Percentiles rank a stretch among this genome's conserved stretches.
Conservation (phyloP, 129 eudicot species). For the Chrysanthemum makinoi region DNA sequence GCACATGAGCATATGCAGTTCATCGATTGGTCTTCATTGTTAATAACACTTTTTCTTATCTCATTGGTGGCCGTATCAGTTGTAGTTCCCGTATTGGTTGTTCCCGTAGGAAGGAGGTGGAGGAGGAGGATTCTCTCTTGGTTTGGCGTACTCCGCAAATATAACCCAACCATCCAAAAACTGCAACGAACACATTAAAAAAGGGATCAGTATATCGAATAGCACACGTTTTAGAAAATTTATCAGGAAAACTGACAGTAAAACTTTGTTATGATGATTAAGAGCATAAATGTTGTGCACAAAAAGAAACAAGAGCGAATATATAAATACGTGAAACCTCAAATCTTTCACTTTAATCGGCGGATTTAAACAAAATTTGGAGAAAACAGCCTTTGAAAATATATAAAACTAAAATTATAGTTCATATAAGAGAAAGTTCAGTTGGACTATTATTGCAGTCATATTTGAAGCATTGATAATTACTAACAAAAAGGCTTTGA, state of each 20-base stretch:
- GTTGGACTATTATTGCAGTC: neutral
- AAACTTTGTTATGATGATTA: neutral
- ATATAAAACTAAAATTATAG: neutral
- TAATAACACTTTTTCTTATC: neutral
- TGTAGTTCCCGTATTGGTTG: conserved; percentile 22
- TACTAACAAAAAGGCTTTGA: neutral
- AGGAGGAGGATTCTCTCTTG: conserved; percentile 46
- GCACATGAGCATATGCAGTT: conserved; percentile 3
- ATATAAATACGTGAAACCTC: neutral
- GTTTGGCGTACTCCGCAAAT: conserved; percentile 84
- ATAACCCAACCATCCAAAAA: conserved; percentile 98
- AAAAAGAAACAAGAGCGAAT: neutral
- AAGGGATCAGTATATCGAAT: neutral
- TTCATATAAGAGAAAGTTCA: neutral
- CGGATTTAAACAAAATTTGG: neutral
- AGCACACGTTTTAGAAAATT: neutral
- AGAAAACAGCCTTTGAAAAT: neutral
- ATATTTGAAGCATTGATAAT: neutral
- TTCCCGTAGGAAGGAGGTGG: conserved; percentile 30
- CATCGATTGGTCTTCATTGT: conserved; percentile 10
- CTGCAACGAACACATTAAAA: conserved; percentile 36
- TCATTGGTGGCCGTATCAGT: conserved; percentile 18
- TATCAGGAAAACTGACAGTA: neutral
- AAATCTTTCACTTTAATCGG: neutral
- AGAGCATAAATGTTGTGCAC: neutral